Conservation (phyloP, 108 stramenopile species). For the Hondaea fermentalgiana region DNA sequence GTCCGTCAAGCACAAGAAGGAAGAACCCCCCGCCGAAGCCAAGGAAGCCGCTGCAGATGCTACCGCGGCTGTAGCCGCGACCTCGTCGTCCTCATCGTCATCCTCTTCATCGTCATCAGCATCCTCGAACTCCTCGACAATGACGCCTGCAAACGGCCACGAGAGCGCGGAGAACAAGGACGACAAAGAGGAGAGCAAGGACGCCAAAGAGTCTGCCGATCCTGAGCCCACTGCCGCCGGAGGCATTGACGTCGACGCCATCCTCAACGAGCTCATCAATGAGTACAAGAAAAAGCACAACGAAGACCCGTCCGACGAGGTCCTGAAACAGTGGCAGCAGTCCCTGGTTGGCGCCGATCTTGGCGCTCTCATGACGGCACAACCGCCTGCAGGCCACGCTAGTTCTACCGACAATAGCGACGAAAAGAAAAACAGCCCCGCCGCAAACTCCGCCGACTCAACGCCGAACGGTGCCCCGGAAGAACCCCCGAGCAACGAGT, state of each 20-base stretch:
- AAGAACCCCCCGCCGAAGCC: background rate
- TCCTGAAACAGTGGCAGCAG: background rate
- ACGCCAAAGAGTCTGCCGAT: background rate
- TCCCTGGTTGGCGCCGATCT: background rate
- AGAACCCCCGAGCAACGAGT: background rate
- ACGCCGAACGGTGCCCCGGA: background rate
- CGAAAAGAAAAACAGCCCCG: too few species aligned
- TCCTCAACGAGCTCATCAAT: background rate
- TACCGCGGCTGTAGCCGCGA: background rate
- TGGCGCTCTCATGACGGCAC: background rate
- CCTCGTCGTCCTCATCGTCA: background rate
- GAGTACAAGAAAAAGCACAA: background rate
- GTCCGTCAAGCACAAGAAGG: background rate
- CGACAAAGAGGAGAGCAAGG: background rate
- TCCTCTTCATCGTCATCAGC: background rate
- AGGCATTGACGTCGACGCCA: background rate
- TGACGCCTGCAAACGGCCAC: too few species aligned
- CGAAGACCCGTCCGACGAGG: background rate
- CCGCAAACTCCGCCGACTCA: background rate
- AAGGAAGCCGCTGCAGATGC: background rate
- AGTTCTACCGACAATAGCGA: background rate
- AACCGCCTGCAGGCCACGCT: background rate
- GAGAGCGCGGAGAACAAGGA: background rate
- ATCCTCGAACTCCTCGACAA: too few species aligned
- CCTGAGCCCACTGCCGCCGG: background rate